Conservation (phyloP, 495 filamentous ascomycete genomes). For the Aspergillus cristatus region DNA sequence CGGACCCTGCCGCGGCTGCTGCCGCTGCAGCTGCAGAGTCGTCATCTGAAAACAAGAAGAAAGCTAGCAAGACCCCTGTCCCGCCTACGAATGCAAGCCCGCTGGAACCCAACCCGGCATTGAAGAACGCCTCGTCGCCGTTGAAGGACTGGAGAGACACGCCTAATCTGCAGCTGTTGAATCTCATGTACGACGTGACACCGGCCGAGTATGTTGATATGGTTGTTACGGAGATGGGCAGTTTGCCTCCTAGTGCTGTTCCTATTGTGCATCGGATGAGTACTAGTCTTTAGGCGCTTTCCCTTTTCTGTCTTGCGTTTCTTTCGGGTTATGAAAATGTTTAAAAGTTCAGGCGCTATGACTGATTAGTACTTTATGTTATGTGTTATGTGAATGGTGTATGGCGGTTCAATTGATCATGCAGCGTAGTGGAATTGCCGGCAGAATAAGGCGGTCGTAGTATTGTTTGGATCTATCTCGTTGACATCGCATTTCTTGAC, state of each 20-base stretch:
- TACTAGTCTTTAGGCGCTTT: constrained; percentile 28
- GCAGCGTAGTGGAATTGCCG: no score
- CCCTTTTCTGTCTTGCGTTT: neutral
- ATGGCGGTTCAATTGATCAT: no score
- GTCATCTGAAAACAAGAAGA: constrained; percentile 23
- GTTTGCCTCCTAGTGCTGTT: constrained; percentile 77
- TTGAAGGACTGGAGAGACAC: constrained; percentile 52
- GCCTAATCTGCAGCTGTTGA: constrained; percentile 60
- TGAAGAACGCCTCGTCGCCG: constrained; percentile 18
- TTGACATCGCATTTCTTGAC: no score
- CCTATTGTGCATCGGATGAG: constrained; percentile 42
- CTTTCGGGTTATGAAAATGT: constrained; percentile 1
- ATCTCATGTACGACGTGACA: constrained; percentile 90
- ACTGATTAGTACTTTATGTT: neutral
- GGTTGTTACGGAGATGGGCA: constrained; percentile 87
- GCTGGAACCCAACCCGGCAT: constrained; percentile 15
- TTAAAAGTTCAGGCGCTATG: neutral
- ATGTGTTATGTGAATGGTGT: constrained; percentile 6
- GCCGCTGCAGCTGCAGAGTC: constrained; percentile 6
- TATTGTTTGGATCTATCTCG: no score
- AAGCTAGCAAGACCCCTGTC: constrained; percentile 15
- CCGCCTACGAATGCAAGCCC: constrained; percentile 12
- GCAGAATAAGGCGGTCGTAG: no score
- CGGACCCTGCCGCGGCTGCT: constrained; percentile 18
- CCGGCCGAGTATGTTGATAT: constrained; percentile 81